Base-by-base conservation (phyloP, 305 asterid genomes). In the Solanum hybrid region DNA sequence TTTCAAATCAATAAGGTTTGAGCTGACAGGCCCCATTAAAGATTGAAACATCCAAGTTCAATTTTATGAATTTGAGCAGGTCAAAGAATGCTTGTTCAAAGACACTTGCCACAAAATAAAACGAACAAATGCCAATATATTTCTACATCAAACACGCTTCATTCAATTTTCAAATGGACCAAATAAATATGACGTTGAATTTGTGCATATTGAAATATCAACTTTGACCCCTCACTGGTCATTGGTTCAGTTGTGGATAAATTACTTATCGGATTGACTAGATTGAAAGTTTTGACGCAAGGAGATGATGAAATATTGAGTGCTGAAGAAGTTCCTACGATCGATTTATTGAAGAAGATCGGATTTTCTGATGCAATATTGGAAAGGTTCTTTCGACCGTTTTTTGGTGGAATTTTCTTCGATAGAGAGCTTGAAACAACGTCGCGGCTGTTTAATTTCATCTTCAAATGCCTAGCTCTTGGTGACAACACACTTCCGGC, bases 351-450 rank as follows among this genome's bases (percentile, higher is more conserved):
- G 93, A 94, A 94, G 90, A 42, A 90, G n/a, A 92, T 89, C 13
- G 98, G 99, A 4, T 97, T 96, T 73, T 95, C 99, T 34, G 98
- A 95, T 34, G 87, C 95, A 27, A 90, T 96, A 15, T 17, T 97
- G 92, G 98, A 97, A 36, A 89, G 98, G 32, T 97, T 97, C 89
- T 96, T 96, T 90, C 94, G 98, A 9, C 99, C 98, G 0, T 96
- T 97, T 91, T 97, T 96, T 10, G 99, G 99, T 19, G 99, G 99
- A 13, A 92, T 96, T 77, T 97, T 97, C 91, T 97, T 95, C 91
- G 99, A 97, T 51, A 91, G 92, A 88, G 95, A 96, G 90, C 97
- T 97, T 5, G 94, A 95, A 88, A 97, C 99, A 32, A 96, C 99
- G 38, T 96, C 99, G 19, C 92, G 99, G 51, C 84, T 95, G 93